These are phyloP conservation scores for Yamadazyma buinensis DNA, from an alignment of 1,139 yeast species.

Conservation along the genomic window DNA sequence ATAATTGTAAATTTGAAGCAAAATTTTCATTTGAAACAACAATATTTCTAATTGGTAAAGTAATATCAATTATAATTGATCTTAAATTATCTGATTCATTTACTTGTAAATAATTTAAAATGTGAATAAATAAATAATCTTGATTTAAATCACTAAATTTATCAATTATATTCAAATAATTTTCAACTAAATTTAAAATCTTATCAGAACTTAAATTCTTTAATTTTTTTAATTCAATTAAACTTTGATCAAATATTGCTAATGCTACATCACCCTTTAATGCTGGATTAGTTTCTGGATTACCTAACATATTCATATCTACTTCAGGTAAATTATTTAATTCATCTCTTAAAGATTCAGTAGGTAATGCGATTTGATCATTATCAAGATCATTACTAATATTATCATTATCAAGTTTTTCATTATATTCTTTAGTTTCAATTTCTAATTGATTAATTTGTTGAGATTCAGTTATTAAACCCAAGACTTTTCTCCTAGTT, in stretches of 20 bases:
- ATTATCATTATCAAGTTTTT: slow-evolving; percentile 24
- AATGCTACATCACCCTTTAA: slow-evolving; percentile 85
- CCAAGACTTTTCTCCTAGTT: slow-evolving; percentile 79
- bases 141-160: slow-evolving; percentile 68
- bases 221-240: slow-evolving; percentile 20
- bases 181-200: slow-evolving; percentile 40
- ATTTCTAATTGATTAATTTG: slow-evolving; percentile 59
- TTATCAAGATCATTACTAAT: slow-evolving; percentile 26
- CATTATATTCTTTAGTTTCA: slow-evolving; percentile 26
- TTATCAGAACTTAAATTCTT: slow-evolving; percentile 19
- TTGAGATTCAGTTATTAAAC: slow-evolving; percentile 68
- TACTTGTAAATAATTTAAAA: slow-evolving; percentile 48
- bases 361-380: slow-evolving; percentile 45
- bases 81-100: slow-evolving; percentile 32
- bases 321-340: slow-evolving; percentile 79
- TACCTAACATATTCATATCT: slow-evolving; percentile 81
- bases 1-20: slow-evolving; percentile 59
- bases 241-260: slow-evolving; percentile 72
- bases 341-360: slow-evolving; percentile 57
- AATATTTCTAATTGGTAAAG: slow-evolving; percentile 62
- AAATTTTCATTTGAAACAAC: slow-evolving; percentile 36
- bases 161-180: slow-evolving; percentile 57
- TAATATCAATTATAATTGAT: slow-evolving; percentile 53
- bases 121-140: slow-evolving; percentile 61
- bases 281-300: slow-evolving; percentile 85